phyloP scores from a whole-genome alignment of 331 rosid species.

The Stylosanthes scabra region DNA sequence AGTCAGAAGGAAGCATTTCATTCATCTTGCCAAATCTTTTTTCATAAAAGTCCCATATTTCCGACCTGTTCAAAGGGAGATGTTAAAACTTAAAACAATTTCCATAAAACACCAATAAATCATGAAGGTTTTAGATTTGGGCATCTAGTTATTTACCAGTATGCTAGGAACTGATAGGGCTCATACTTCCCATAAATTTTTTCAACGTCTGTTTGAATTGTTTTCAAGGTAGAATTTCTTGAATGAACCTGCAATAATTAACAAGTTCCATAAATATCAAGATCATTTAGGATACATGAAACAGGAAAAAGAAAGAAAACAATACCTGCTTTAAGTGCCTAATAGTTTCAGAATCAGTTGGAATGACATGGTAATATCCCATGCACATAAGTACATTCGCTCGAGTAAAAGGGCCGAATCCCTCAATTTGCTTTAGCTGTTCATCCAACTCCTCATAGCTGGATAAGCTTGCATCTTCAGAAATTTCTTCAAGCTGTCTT shows the following conservation, averaged over 20 bases:
- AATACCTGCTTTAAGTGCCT: conserved; percentile 59
- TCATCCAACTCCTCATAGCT: conserved; percentile 42
- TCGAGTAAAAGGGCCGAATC: conserved; percentile 62
- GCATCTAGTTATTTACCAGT: conserved; percentile 45
- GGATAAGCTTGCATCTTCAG: conserved; percentile 39
- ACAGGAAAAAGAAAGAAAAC: not conserved
- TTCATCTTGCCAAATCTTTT: conserved; percentile 57
- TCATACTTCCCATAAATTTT: conserved; percentile 52
- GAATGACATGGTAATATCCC: conserved; percentile 64
- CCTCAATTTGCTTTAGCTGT: conserved; percentile 53
- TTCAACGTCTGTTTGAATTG: conserved; percentile 51
- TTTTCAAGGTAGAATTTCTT: conserved; percentile 35
- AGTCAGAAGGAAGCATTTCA: conserved; percentile 53
- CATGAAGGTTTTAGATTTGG: not conserved
- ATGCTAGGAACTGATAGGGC: conserved; percentile 65
- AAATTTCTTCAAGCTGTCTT: conserved; percentile 49
- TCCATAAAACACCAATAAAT: not conserved
- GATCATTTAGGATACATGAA: not conserved
- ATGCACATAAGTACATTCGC: conserved; percentile 62
- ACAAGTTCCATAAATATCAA: conserved; percentile 2
- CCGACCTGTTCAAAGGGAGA: conserved; percentile 48
- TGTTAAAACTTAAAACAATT: not conserved
- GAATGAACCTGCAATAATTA: conserved; percentile 47
- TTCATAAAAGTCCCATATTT: conserved; percentile 60
- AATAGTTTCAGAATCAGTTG: conserved; percentile 60